phyloP scores from a whole-genome alignment of 78 protist species.

The Paulinella micropora region DNA sequence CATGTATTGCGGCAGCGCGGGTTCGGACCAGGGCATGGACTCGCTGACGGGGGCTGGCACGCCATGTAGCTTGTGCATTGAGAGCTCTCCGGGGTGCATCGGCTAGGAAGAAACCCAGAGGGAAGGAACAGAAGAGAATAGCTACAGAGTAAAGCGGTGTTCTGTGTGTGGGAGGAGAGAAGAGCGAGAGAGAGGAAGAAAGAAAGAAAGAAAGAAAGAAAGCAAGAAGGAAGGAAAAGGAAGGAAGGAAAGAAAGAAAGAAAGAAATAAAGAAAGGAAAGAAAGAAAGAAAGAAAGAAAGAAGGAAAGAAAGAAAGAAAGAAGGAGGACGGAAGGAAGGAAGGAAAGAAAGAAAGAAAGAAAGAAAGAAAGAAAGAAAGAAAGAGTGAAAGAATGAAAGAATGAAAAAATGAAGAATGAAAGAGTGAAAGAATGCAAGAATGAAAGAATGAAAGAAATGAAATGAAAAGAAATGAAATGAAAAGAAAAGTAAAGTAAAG shows the following conservation, averaged over 20 bases:
- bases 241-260: background rate
- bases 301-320: background rate
- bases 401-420: background rate
- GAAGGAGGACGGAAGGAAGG: background rate
- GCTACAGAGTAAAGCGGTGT: no score
- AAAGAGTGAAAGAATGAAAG: background rate
- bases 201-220: background rate
- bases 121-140: background rate
- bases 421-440: background rate
- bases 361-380: background rate
- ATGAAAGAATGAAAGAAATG: background rate
- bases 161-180: background rate
- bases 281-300: background rate
- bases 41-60: no score
- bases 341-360: background rate
- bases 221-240: background rate
- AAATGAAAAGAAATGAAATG: background rate
- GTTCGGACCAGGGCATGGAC: no score
- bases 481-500: background rate
- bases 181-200: background rate
- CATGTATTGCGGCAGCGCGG: no score
- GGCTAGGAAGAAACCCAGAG: background rate
- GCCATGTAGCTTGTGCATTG: no score
- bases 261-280: background rate
- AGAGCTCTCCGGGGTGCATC: no score